These are phyloP conservation scores for Pistacia integerrima DNA, from an alignment of 345 rosid species.

Conservation along the genomic window DNA sequence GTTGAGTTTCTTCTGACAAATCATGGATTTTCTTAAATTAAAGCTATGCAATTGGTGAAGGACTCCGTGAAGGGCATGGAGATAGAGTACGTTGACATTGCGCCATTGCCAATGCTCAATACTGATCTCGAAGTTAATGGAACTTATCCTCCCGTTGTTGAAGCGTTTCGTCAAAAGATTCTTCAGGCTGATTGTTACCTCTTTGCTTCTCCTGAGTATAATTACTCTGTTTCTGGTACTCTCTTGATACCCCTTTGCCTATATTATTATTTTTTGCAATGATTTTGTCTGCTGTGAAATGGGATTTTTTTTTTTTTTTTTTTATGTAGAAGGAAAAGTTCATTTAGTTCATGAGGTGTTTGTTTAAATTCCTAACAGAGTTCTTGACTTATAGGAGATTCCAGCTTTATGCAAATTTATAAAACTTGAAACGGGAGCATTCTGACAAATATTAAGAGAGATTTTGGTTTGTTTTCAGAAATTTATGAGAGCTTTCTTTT, in stretches of 20 bases:
- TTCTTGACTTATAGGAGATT: neutral
- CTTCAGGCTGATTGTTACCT: constrained; percentile 60
- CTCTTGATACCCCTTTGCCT: neutral
- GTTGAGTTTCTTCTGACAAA: neutral
- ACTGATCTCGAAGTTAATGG: constrained; percentile 71
- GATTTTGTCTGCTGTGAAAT: neutral
- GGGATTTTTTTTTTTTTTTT: neutral
- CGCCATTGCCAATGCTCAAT: constrained; percentile 64
- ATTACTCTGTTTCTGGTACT: constrained; percentile 66
- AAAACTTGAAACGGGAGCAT: too few species aligned
- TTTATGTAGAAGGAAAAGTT: neutral
- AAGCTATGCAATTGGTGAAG: constrained; percentile 48
- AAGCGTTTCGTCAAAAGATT: constrained; percentile 68
- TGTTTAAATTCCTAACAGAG: neutral
- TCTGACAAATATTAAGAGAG: too few species aligned
- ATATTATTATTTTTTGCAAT: neutral
- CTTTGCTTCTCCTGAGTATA: constrained; percentile 90
- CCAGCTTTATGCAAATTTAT: too few species aligned
- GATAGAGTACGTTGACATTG: constrained; percentile 57
- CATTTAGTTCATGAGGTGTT: neutral
- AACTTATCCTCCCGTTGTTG: constrained; percentile 56
- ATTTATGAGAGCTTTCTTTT: too few species aligned
- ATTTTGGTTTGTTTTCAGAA: too few species aligned
- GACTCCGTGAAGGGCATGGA: constrained; percentile 47
- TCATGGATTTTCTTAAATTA: neutral